phyloP scores from a whole-genome alignment of 2,329 filamentous ascomycete genomes.

The Fusarium nematophilum region DNA sequence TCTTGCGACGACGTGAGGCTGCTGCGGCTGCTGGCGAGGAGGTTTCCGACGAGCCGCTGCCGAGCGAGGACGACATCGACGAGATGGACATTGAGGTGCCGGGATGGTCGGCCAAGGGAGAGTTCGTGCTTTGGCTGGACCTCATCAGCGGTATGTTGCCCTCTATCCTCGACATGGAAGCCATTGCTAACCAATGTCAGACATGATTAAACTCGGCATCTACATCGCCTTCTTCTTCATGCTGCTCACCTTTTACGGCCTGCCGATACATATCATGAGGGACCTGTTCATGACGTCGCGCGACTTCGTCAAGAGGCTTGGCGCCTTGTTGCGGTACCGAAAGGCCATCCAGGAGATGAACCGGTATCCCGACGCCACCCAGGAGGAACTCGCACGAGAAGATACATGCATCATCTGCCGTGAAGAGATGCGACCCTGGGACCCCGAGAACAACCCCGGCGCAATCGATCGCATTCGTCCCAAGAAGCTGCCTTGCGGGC shows the following conservation, averaged over 20 bases:
- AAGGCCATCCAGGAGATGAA: slow-evolving; percentile 96
- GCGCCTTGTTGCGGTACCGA: slow-evolving; percentile 88
- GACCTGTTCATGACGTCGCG: slow-evolving; percentile 94
- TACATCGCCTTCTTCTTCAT: slow-evolving; percentile 95
- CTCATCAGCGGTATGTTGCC: slow-evolving; percentile 75
- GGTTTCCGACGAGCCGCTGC: slow-evolving; percentile 64
- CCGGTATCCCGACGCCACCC: slow-evolving; percentile 88
- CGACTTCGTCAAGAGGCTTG: slow-evolving; percentile 90
- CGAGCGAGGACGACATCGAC: slow-evolving; percentile 80
- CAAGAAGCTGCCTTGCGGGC: slow-evolving; percentile 96
- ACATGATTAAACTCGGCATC: slow-evolving; percentile 90
- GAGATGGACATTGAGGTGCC: slow-evolving; percentile 96
- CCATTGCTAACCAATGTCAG: slow-evolving; percentile 56
- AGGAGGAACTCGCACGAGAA: slow-evolving; percentile 84
- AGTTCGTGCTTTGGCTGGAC: slow-evolving; percentile 90
- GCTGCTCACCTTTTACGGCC: slow-evolving; percentile 90
- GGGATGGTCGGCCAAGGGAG: slow-evolving; percentile 95
- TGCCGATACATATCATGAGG: slow-evolving; percentile 96
- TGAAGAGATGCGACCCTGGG: slow-evolving; percentile 92
- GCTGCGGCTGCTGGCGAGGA: slow-evolving; percentile 67
- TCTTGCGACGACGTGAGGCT: slow-evolving; percentile 60
- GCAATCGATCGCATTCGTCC: slow-evolving; percentile 86
- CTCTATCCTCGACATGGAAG: neutral
- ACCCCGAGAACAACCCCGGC: slow-evolving; percentile 66
- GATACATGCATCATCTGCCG: slow-evolving; percentile 98